phyloP scores from a whole-genome alignment of 495 filamentous ascomycete species.

The Aspergillus affinis region DNA sequence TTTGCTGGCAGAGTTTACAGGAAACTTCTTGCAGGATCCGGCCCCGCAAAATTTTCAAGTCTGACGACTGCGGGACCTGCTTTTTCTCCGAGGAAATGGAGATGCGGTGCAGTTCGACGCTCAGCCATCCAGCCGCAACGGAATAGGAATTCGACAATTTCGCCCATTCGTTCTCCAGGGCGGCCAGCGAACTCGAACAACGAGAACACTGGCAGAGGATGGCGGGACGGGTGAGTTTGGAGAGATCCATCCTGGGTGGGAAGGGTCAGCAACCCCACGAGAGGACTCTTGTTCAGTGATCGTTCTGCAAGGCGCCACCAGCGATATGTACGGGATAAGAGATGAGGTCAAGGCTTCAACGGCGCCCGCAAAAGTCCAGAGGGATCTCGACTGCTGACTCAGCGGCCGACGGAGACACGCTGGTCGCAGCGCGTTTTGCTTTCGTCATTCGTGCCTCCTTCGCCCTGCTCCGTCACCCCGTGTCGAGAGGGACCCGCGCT shows the following conservation, averaged over 20 bases:
- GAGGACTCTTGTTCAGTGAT: not conserved
- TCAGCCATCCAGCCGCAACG: slow-evolving; percentile 43
- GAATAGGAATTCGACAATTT: slow-evolving; percentile 45
- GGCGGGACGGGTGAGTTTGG: slow-evolving; percentile 39
- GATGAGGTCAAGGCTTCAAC: slow-evolving; percentile 13
- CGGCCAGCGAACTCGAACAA: slow-evolving; percentile 49
- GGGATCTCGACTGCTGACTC: slow-evolving; percentile 34
- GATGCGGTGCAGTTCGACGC: slow-evolving; percentile 44
- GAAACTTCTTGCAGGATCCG: slow-evolving; percentile 43
- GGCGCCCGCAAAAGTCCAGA: slow-evolving; percentile 23
- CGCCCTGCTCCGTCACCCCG: too few relatives aligned
- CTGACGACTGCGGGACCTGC: slow-evolving; percentile 42
- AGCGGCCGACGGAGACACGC: slow-evolving; percentile 17
- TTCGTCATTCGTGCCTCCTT: slow-evolving; percentile 13
- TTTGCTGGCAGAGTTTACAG: slow-evolving; percentile 49
- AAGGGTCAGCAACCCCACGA: slow-evolving; percentile 6
- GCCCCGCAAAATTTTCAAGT: slow-evolving; percentile 40
- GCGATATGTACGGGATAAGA: slow-evolving; percentile 6
- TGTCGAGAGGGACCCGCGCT: too few relatives aligned
- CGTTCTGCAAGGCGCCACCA: slow-evolving; percentile 9
- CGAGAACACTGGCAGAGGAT: slow-evolving; percentile 44
- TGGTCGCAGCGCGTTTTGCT: slow-evolving; percentile 13
- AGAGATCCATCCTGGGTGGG: slow-evolving; percentile 36
- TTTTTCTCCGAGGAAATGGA: slow-evolving; percentile 42
- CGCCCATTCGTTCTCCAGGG: slow-evolving; percentile 50